Conservation (phyloP, 2,329 filamentous ascomycete genomes). For the Aspergillus ochraceus region DNA sequence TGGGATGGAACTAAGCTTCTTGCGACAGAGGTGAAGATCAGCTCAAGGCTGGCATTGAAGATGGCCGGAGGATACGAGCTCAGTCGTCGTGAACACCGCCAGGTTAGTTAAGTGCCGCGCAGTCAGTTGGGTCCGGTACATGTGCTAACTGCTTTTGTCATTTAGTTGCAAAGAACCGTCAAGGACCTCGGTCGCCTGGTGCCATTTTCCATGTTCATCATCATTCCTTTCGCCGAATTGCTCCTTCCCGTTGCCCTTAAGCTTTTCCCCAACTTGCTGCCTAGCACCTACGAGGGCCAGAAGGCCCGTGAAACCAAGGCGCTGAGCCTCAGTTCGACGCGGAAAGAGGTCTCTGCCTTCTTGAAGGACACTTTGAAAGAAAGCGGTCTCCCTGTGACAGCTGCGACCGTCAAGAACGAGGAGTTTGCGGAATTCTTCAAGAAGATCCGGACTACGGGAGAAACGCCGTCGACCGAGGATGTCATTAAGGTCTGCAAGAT, state of each 20-base stretch:
- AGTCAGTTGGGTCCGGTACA: not conserved
- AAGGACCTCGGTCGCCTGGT: slow-evolving; percentile 90
- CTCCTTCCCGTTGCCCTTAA: slow-evolving; percentile 88
- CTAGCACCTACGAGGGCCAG: slow-evolving; percentile 93
- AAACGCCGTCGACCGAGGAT: slow-evolving; percentile 82
- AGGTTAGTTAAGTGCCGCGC: slow-evolving; percentile 50
- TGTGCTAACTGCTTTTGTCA: slow-evolving; percentile 12
- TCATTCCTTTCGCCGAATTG: slow-evolving; percentile 93
- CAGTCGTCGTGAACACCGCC: slow-evolving; percentile 86
- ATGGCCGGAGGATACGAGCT: slow-evolving; percentile 98
- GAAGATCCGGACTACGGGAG: slow-evolving; percentile 88
- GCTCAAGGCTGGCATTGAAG: slow-evolving; percentile 84
- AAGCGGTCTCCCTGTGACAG: slow-evolving; percentile 85
- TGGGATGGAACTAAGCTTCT: slow-evolving; percentile 98
- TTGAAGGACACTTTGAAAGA: slow-evolving; percentile 85
- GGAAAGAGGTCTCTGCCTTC: slow-evolving; percentile 92
- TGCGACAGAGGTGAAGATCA: slow-evolving; percentile 89
- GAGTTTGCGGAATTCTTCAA: slow-evolving; percentile 97
- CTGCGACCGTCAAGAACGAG: slow-evolving; percentile 81
- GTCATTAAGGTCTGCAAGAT: slow-evolving; percentile 99
- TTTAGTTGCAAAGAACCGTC: slow-evolving; percentile 78
- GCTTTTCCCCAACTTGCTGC: slow-evolving; percentile 95
- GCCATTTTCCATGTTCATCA: slow-evolving; percentile 94
- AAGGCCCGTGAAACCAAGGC: slow-evolving; percentile 89
- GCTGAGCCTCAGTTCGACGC: slow-evolving; percentile 73